Percentiles rank a stretch among this genome's conserved stretches.
These are phyloP conservation scores for Castanospermum australe DNA, from an alignment of 306 rosid genomes.

Conservation along the genomic window DNA sequence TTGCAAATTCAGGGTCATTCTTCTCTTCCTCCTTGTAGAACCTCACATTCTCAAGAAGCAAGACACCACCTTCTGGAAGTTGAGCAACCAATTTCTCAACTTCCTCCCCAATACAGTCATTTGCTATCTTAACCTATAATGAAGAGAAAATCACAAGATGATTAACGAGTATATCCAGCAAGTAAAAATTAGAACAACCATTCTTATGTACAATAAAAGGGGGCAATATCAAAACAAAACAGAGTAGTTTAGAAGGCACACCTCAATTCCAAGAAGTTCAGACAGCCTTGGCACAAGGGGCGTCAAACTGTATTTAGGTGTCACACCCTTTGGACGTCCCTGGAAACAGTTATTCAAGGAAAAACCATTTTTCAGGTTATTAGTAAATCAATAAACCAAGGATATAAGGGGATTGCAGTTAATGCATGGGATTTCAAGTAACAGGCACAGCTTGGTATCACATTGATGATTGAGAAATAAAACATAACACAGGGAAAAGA, in stretches of 20 bases:
- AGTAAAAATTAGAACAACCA: neutral
- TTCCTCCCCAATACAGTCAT: slow-evolving; percentile 63
- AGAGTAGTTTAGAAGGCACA: neutral
- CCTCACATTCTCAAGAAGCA: slow-evolving; percentile 77
- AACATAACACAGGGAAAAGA: neutral
- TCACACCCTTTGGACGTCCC: slow-evolving; percentile 86
- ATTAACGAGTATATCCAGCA: neutral
- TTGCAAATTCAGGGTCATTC: slow-evolving; percentile 72
- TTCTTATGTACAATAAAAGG: neutral
- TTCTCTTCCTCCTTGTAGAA: slow-evolving; percentile 81
- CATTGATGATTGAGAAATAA: too few species aligned
- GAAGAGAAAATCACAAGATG: neutral
- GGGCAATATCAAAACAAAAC: neutral
- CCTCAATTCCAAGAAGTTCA: slow-evolving; percentile 66
- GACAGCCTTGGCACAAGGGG: slow-evolving; percentile 73
- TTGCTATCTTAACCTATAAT: slow-evolving; percentile 54
- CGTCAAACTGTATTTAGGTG: slow-evolving; percentile 71
- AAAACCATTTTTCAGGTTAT: neutral
- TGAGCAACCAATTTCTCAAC: slow-evolving; percentile 57
- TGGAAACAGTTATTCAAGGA: slow-evolving; percentile 17
- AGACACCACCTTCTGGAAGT: slow-evolving; percentile 69
- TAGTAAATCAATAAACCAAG: neutral
- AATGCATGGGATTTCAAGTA: neutral
- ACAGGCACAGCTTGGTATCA: neutral
- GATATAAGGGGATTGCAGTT: neutral